phyloP scores from a whole-genome alignment of 345 rosid species.

The Pistacia atlantica region DNA sequence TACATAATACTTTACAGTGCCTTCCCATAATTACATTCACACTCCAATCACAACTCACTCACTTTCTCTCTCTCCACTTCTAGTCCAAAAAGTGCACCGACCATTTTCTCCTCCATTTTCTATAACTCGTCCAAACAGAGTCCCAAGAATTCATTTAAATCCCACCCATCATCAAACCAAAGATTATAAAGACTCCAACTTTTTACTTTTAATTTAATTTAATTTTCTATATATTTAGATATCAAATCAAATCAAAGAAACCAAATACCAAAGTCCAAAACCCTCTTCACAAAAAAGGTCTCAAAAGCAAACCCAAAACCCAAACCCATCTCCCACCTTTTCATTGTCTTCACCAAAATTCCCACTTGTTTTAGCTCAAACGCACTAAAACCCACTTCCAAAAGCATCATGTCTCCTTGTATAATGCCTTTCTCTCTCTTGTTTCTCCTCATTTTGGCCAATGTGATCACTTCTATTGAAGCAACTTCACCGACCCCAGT shows the following conservation, averaged over 20 bases:
- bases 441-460: constrained; percentile 37
- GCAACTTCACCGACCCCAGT: constrained; percentile 39
- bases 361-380: neutral
- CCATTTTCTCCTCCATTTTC: neutral
- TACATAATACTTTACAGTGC: neutral
- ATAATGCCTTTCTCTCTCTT: constrained; percentile 33
- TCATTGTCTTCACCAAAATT: neutral
- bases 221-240: neutral
- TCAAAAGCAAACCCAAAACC: neutral
- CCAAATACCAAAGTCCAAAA: neutral
- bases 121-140: neutral
- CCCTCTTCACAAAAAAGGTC: neutral
- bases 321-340: neutral
- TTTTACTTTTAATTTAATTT: neutral
- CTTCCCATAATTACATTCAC: neutral
- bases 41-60: neutral
- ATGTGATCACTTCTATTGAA: constrained; percentile 33
- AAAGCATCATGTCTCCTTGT: constrained; percentile 27
- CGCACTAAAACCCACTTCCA: constrained; percentile 2
- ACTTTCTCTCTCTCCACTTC: neutral
- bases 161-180: neutral
- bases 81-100: neutral
- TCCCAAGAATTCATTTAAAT: neutral
- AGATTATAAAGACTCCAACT: neutral
- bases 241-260: too few species aligned